These are phyloP conservation scores for Halteria grandinella DNA, from an alignment of 73 alveolate genomes.

Conservation along the genomic window DNA sequence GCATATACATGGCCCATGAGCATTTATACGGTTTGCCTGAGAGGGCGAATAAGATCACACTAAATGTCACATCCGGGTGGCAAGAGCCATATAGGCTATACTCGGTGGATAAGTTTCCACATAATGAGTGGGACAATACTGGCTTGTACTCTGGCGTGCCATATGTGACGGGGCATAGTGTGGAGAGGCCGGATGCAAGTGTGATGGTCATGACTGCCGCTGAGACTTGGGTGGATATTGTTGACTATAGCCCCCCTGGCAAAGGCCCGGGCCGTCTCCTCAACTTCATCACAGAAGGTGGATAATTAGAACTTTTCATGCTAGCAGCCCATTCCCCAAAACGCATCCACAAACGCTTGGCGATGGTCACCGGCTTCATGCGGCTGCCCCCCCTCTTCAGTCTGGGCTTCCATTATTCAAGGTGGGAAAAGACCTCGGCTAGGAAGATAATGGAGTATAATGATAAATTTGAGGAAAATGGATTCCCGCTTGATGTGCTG, in stretches of 20 bases:
- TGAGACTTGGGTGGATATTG: conserved; percentile 86
- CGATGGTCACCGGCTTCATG: conserved; percentile 73
- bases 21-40: conserved; percentile 56
- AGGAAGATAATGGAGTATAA: conserved; percentile 73
- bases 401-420: conserved; percentile 91
- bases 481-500: conserved; percentile 73
- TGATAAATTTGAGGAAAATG: conserved; percentile 65
- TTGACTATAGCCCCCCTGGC: conserved; percentile 48
- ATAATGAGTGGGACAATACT: conserved; percentile 67
- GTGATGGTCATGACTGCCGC: conserved; percentile 80
- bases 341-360: conserved; percentile 68
- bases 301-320: conserved; percentile 77
- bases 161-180: conserved; percentile 53
- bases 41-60: conserved; percentile 11
- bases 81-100: conserved; percentile 81
- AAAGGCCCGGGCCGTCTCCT: conserved; percentile 28
- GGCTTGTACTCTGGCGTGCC: conserved; percentile 73
- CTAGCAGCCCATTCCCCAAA: conserved; percentile 15
- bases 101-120: conserved; percentile 87
- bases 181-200: conserved; percentile 49
- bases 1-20: conserved; percentile 2
- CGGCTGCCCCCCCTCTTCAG: conserved; percentile 85
- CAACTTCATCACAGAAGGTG: conserved; percentile 78
- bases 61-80: background rate
- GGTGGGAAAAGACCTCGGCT: conserved; percentile 83